Base-by-base conservation (phyloP, 2,329 filamentous ascomycete species). In the Aspergillus udagawae region DNA sequence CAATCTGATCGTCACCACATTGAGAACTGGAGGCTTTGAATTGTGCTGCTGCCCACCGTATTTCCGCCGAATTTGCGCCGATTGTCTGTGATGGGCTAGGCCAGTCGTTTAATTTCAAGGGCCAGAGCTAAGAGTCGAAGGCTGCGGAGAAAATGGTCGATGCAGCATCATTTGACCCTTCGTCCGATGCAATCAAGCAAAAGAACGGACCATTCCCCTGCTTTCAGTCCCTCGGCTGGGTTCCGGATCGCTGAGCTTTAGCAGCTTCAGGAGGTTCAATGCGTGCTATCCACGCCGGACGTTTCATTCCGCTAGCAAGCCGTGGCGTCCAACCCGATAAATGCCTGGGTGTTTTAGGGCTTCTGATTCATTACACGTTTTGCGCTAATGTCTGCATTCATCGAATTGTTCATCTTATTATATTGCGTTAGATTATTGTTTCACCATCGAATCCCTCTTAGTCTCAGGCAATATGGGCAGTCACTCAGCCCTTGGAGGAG, bases 291-390 rank as follows among this genome's bases (percentile, higher is more conserved):
- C 59, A 54, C 59, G 49, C 29, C 60, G 62, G 55, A 53, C 38
- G 67, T 70, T 70, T 70, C 64, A 66, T 66, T 65, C 65, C 61
- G 58, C 29, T 53, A 54, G 53, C 38, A 44, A 28, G 32, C 44
- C 44, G 45, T 49, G 53, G 38, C 32, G 32, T 47, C 53, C 49
- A 52, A 60, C 52, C 51, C 51, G 49, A 23, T 3, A 45, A 14
- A 17, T 50, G 53, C 38, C 50, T n/a, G 27, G 38, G 51, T 47
- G 51, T 6, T 29, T 21, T 49, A 38, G 25, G 21, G 27, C 49
- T 45, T 56, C 9, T 44, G 35, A 27, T 32, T 54, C 53, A 58
- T 58, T 56, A 55, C 58, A 56, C 32, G 28, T 51, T 41, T 56
- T 44, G 35, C 58, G 27, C 58, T 53, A 49, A 20, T 28, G 41